Base-by-base conservation (phyloP, 192 early-diverging fungal species). In the Thoreauomyces humboldtii region DNA sequence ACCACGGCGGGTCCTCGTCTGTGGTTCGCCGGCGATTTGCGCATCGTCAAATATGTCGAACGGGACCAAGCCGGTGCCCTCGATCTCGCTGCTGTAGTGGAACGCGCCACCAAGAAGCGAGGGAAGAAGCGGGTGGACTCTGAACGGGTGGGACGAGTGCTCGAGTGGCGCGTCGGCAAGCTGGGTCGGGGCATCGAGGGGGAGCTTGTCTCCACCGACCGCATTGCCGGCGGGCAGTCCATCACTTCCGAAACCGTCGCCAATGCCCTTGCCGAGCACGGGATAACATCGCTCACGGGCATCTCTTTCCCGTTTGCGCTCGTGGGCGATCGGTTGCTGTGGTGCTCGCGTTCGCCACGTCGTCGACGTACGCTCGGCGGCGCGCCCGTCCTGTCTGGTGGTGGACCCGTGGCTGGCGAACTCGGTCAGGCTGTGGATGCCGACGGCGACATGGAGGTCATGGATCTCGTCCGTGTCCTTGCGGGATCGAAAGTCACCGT, bases 81-180 rank as follows among this genome's bases (percentile, higher is more conserved):
- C 2, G 35, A 57, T 17, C 31, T 57, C n/a, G 19, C 35, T 15
- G 35, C 32, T 3, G 15, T 57, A 4, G 35, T 57, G 2, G 55
- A 57, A 25, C 31, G 35, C 2, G 33, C 14, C 12, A 57, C 35
- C 29, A 57, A 57, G 34, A 57, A 57, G 27, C 34, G 38, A 19
- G 55, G 34, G 34, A 31, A 34, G 31, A 57, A 57, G 35, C 55
- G 55, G 12, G 29, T 14, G 19, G 55, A 57, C 34, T 14, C 12
- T 7, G 55, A 57, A 4, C 55, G 55, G 19, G 35, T 57, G n/a
- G 55, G 35, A 2, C 31, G 55, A 17, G 11, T 57, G 3, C 35
- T 12, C 21, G 55, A 57, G 33, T 57, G 55, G 55, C 55, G 55
- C 35, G 55, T 57, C 6, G 55, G 55, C 33, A 57, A 57, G 25